Evolutionary conservation across 768 basidiomycete species (phyloP).

Genomic region (Calocera cornea): DNA sequence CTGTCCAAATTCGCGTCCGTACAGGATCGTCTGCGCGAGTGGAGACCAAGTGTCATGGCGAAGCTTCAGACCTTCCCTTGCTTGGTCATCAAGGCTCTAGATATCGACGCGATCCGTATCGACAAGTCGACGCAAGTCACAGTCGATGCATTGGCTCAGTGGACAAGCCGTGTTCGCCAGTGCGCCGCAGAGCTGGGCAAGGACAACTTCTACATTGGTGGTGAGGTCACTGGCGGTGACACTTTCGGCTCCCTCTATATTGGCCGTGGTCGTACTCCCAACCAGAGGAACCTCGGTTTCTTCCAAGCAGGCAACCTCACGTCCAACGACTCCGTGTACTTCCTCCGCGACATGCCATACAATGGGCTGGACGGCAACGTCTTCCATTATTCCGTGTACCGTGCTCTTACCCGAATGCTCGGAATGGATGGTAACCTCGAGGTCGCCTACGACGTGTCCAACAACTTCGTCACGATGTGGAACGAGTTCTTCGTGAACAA

Average conservation of each 20-base stretch:
- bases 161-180: constrained; percentile 57
- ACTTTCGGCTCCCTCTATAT: constrained; percentile 77
- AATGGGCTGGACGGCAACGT: constrained; percentile 66
- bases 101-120: constrained; percentile 88
- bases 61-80: constrained; percentile 71
- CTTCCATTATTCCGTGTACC: constrained; percentile 92
- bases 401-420: constrained; percentile 69
- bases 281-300: constrained; percentile 52
- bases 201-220: constrained; percentile 78
- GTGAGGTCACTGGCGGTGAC: constrained; percentile 91
- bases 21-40: constrained; percentile 89
- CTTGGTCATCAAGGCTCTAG: constrained; percentile 74
- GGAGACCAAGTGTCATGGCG: constrained; percentile 64
- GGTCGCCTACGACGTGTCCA: constrained; percentile 72
- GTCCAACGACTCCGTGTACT: constrained; percentile 50
- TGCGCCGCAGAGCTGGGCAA: constrained; percentile 66
- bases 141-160: constrained; percentile 60
- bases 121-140: constrained; percentile 91
- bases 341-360: constrained; percentile 51
- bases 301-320: constrained; percentile 55
- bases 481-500: constrained; percentile 81
- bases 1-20: constrained; percentile 91
- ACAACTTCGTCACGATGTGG: constrained; percentile 82
- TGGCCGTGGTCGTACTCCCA: constrained; percentile 77
- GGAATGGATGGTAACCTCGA: constrained; percentile 93